Evolutionary conservation across 163 green algal species (phyloP), one percentile per base, ranked within the genome.

Genomic region (Scenedesmus sp.): DNA sequence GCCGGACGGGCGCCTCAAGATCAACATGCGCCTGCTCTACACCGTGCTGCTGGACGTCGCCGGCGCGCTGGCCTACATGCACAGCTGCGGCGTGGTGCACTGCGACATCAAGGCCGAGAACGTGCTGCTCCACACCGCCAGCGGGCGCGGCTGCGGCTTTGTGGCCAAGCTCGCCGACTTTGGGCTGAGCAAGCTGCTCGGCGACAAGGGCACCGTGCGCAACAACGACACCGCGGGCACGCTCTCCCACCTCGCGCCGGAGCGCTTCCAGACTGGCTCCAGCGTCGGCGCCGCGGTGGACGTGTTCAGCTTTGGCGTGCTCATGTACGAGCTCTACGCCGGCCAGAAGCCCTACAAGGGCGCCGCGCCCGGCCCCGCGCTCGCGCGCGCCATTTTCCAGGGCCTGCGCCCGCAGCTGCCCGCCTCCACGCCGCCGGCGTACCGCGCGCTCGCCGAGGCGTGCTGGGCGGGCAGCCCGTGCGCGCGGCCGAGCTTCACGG

Each of bases 61-160:
- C 13, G 62, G 79, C 53, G 84, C 57, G 17, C 65, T 86, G 75
- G 44, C 64, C 39, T 88, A 91, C 81, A 78, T 93, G 56, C 89
- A 93, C 80, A 69, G 45, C 24, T 63, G 77, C 53, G 60, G 80
- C 63, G 70, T 92, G 28, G 62, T 93, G 48, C 89, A 93, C 70
- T 84, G 84, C 45, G 85, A 93, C 77, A 77, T 93, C 24, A 91
- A 85, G 36, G 50, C 31, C 45, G 9, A 29, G 36, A 83, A 83
- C 60, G 60, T 83, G 29, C 60, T 83, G 42, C 54, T 83, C 26
- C 62, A 77, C 36, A 65, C 28, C 44, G 67, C 70, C 20, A 20
- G 18, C 14, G 60, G 54, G 1, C 64, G 70, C 34, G 26, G 17
- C 9, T n/a, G 71, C 44, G 44, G 42, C 56, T 63, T 60, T 22